phyloP scores from a whole-genome alignment of 257 asterid species.

The Lithospermum erythrorhizon region DNA sequence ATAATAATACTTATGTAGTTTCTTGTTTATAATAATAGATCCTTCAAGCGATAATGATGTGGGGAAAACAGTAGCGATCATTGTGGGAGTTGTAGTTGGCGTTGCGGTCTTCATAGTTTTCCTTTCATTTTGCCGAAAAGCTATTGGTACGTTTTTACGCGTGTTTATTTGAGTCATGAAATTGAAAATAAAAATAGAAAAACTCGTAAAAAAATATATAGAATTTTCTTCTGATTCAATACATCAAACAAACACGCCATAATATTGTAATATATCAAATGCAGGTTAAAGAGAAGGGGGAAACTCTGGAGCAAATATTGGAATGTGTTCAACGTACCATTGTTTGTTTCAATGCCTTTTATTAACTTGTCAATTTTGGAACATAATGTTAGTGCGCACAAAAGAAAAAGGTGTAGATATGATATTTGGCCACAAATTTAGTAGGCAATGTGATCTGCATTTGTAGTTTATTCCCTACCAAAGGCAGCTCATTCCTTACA shows the following conservation, averaged over 20 bases:
- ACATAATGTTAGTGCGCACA: background rate
- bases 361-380: background rate
- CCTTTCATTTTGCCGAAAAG: constrained; percentile 63
- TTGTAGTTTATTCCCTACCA: background rate
- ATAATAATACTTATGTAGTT: background rate
- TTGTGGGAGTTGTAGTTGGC: constrained; percentile 64
- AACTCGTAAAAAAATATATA: too few species aligned
- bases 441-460: background rate
- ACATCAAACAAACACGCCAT: background rate
- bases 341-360: too few species aligned
- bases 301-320: background rate
- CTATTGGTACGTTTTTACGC: constrained; percentile 20
- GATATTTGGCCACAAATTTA: background rate
- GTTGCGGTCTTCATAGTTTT: constrained; percentile 52
- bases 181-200: too few species aligned
- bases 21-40: constrained; percentile 23
- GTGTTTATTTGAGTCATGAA: background rate
- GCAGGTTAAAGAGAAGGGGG: constrained; percentile 3
- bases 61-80: constrained; percentile 72
- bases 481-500: background rate
- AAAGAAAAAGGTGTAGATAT: background rate
- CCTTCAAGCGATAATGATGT: constrained; percentile 41
- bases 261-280: background rate
- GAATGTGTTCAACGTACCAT: background rate
- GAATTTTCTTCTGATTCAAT: too few species aligned